Evolutionary conservation across 495 filamentous ascomycete species (phyloP).

Genomic region (Penicillium robsamsonii): DNA sequence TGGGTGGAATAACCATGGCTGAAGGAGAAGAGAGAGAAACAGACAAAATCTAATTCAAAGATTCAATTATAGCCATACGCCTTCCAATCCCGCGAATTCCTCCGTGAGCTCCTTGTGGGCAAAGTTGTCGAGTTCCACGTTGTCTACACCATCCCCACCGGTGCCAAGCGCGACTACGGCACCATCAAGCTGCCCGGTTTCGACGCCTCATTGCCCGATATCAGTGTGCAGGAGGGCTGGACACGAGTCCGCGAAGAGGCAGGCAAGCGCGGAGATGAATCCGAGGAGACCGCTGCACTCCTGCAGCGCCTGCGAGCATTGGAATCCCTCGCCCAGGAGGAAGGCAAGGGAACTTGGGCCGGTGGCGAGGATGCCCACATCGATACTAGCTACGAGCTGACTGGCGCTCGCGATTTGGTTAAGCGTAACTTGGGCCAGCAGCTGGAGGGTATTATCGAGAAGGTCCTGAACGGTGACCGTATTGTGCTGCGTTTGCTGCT

Average conservation of each 20-base stretch:
- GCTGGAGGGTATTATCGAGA: slow-evolving; percentile 80
- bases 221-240: slow-evolving; percentile 81
- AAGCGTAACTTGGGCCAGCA: slow-evolving; percentile 73
- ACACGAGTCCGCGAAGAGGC: slow-evolving; percentile 89
- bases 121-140: slow-evolving; percentile 82
- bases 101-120: slow-evolving; percentile 79
- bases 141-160: slow-evolving; percentile 78
- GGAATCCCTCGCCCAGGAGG: slow-evolving; percentile 77
- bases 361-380: slow-evolving; percentile 56
- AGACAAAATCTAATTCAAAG: slow-evolving; percentile 2
- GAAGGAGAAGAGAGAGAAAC: neutral
- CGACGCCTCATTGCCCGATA: slow-evolving; percentile 74
- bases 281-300: slow-evolving; percentile 64
- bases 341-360: slow-evolving; percentile 76
- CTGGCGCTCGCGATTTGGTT: slow-evolving; percentile 67
- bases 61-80: slow-evolving; percentile 60
- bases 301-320: slow-evolving; percentile 72
- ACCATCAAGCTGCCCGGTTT: slow-evolving; percentile 65
- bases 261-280: slow-evolving; percentile 76
- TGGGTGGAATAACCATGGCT: neutral
- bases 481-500: slow-evolving; percentile 79
- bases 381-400: slow-evolving; percentile 75
- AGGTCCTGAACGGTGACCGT: slow-evolving; percentile 86
- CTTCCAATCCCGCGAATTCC: slow-evolving; percentile 89
- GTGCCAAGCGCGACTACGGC: slow-evolving; percentile 82